Percentiles rank a stretch among this genome's conserved stretches.
phyloP scores from a whole-genome alignment of 768 basidiomycete species.

The Boletus tomentosulus region DNA sequence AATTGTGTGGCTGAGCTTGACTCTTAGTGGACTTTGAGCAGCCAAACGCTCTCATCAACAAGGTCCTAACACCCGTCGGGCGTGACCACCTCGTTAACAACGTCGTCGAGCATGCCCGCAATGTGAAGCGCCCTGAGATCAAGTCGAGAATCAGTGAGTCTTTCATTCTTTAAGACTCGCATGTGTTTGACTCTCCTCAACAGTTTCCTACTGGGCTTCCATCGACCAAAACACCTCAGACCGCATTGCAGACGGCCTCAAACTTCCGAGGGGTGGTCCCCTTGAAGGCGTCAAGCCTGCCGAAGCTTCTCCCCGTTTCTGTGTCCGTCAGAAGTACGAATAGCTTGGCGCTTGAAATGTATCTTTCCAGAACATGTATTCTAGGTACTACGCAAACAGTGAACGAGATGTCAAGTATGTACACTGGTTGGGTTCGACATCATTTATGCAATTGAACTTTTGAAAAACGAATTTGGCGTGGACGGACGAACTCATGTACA shows the following conservation, averaged over 20 bases:
- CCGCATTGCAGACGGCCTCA: constrained; percentile 74
- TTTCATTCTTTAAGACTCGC: not conserved
- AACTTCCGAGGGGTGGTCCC: constrained; percentile 53
- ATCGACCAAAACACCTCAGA: constrained; percentile 73
- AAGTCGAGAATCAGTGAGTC: constrained; percentile 64
- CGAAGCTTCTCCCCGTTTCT: constrained; percentile 51
- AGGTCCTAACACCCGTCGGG: not conserved
- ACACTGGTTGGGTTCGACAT: not conserved
- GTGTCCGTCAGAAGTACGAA: constrained; percentile 15
- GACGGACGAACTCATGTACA: too few relatives aligned
- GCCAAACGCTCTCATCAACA: constrained; percentile 45
- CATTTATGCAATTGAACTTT: not conserved
- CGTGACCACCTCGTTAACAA: constrained; percentile 60
- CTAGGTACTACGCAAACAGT: not conserved
- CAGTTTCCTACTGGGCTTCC: constrained; percentile 76
- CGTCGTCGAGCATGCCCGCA: constrained; percentile 57
- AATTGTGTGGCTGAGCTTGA: not conserved
- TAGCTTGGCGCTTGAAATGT: not conserved
- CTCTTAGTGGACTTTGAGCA: constrained; percentile 77
- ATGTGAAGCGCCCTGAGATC: constrained; percentile 57
- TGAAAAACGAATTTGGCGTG: too few relatives aligned
- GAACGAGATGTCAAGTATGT: not conserved
- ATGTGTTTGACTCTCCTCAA: not conserved
- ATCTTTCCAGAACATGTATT: constrained; percentile 3
- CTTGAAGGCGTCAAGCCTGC: constrained; percentile 56